Percentiles rank a stretch among this genome's conserved stretches.
phyloP scores from a whole-genome alignment of 345 rosid species.

The Rubroshorea leprosula region DNA sequence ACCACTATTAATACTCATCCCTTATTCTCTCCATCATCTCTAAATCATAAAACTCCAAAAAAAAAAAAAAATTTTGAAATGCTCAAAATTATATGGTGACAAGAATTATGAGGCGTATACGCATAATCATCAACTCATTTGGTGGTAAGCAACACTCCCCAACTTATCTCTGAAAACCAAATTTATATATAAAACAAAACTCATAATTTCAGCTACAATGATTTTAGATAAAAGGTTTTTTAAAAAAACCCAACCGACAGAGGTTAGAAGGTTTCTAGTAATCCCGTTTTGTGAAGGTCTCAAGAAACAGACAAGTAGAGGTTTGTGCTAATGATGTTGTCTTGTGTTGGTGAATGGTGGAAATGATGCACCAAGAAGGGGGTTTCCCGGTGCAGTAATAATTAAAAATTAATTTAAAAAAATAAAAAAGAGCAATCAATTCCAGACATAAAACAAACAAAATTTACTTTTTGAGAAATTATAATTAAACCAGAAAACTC shows the following conservation, averaged over 20 bases:
- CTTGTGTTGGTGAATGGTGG: conserved; percentile 80
- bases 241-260: neutral
- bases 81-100: conserved; percentile 28
- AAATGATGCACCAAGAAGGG: conserved; percentile 77
- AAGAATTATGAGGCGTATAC: conserved; percentile 34
- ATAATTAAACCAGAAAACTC: no score
- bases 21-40: conserved; percentile 24
- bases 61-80: neutral
- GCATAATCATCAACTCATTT: conserved; percentile 43
- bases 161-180: neutral
- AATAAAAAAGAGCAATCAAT: conserved; percentile 3
- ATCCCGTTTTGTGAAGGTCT: conserved; percentile 2
- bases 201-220: neutral
- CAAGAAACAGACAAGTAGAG: conserved; percentile 51
- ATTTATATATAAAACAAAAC: conserved; percentile 9
- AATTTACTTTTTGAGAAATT: conserved; percentile 21
- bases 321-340: conserved; percentile 77
- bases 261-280: neutral
- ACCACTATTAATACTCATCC: conserved; percentile 13
- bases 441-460: conserved; percentile 20
- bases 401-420: neutral
- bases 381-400: conserved; percentile 22
- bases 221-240: no score
- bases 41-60: conserved; percentile 19
- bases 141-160: conserved; percentile 39